Conservation (phyloP, 2,329 filamentous ascomycete genomes). For the Claviceps sp. region DNA sequence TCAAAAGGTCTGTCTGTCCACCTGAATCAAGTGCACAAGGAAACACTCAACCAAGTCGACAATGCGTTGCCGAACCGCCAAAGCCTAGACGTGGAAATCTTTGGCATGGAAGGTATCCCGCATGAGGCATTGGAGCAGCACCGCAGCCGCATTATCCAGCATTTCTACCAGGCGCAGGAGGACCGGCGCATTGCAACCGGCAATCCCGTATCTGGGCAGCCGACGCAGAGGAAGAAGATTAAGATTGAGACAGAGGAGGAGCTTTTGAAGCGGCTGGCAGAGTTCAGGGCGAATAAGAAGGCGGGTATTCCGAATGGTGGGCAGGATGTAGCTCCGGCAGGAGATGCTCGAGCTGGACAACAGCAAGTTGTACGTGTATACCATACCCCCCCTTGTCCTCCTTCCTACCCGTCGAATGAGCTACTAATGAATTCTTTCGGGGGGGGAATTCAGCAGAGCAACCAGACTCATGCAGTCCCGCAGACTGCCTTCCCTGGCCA, state of each 20-base stretch:
- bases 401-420: not conserved
- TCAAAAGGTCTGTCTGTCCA: slow-evolving; percentile 76
- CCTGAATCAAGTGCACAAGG: slow-evolving; percentile 98
- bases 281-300: slow-evolving; percentile 53
- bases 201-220: slow-evolving; percentile 60
- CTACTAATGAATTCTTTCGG: not conserved
- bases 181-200: slow-evolving; percentile 72
- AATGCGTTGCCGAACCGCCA: slow-evolving; percentile 82
- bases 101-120: slow-evolving; percentile 95
- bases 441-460: slow-evolving; percentile 4
- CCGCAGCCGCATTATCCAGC: slow-evolving; percentile 72
- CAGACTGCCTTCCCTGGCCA: slow-evolving; percentile 13
- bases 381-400: too few relatives aligned
- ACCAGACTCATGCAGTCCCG: slow-evolving; percentile 10
- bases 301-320: slow-evolving; percentile 3
- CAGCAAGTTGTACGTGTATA: slow-evolving; percentile 16
- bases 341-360: not conserved
- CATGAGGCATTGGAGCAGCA: slow-evolving; percentile 73
- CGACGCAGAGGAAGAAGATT: slow-evolving; percentile 50
- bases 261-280: slow-evolving; percentile 66
- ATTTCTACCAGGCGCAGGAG: slow-evolving; percentile 74
- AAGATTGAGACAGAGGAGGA: slow-evolving; percentile 65
- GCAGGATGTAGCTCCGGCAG: not conserved
- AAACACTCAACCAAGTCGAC: slow-evolving; percentile 73
- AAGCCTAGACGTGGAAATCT: slow-evolving; percentile 85